These are phyloP conservation scores for Linnemannia zychae DNA, from an alignment of 192 early-diverging fungal species.

Conservation along the genomic window DNA sequence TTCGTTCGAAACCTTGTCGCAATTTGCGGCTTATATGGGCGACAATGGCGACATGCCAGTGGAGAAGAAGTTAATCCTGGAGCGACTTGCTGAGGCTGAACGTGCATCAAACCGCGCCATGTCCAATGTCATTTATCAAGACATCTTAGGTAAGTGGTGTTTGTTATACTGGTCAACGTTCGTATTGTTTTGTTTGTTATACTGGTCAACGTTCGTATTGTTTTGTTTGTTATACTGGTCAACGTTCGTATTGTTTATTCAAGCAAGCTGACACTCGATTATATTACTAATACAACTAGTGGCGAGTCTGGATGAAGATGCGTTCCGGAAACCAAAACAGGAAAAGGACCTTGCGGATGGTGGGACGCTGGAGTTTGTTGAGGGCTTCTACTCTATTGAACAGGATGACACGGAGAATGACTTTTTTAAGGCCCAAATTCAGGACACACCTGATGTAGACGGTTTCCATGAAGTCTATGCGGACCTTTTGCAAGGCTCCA, in stretches of 20 bases:
- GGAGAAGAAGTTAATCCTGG: constrained; percentile 45
- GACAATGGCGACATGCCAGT: constrained; percentile 50
- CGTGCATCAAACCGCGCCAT: constrained; percentile 39
- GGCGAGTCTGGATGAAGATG: constrained; percentile 67
- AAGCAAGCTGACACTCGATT: background rate
- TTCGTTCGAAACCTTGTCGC: constrained; percentile 69
- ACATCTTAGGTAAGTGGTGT: constrained; percentile 37
- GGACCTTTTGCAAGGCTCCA: constrained; percentile 17
- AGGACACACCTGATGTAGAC: constrained; percentile 34
- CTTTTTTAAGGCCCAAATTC: constrained; percentile 34
- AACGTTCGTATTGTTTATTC: too few relatives aligned
- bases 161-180: too few relatives aligned
- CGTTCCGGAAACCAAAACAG: constrained; percentile 55
- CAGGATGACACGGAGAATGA: constrained; percentile 37
- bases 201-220: too few relatives aligned
- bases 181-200: too few relatives aligned
- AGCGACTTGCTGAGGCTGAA: constrained; percentile 33
- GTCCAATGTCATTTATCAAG: constrained; percentile 53
- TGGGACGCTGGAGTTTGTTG: constrained; percentile 59
- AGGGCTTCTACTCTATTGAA: constrained; percentile 62
- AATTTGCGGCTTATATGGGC: constrained; percentile 63
- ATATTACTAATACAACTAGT: constrained; percentile 38
- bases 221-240: too few relatives aligned
- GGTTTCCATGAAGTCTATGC: constrained; percentile 53
- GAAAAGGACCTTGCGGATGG: constrained; percentile 21